phyloP scores from a whole-genome alignment of 306 rosid genomes.

The Lathyrus aphaca region DNA sequence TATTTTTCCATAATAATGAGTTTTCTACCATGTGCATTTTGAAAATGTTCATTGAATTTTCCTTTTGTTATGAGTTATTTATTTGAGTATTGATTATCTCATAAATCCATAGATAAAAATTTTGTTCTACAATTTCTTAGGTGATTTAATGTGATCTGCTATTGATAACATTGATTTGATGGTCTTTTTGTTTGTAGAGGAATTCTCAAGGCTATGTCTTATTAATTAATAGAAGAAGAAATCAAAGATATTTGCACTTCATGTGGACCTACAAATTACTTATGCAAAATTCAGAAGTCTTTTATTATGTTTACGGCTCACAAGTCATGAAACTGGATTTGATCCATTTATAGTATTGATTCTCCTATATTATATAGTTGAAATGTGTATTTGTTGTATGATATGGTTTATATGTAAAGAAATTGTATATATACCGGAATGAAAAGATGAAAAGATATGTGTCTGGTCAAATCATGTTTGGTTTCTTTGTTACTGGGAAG shows the following conservation, averaged over 20 bases:
- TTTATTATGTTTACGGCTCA: slow-evolving; percentile 85
- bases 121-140: neutral
- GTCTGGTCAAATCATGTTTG: no score
- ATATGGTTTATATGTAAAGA: slow-evolving; percentile 31
- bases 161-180: no score
- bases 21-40: slow-evolving; percentile 19
- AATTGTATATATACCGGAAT: slow-evolving; percentile 34
- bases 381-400: slow-evolving; percentile 27
- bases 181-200: slow-evolving; percentile 49
- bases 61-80: slow-evolving; percentile 3
- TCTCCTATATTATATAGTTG: slow-evolving; percentile 30
- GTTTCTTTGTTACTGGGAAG: no score
- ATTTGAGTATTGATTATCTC: neutral
- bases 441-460: slow-evolving; percentile 34
- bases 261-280: slow-evolving; percentile 79
- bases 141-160: no score
- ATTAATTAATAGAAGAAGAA: slow-evolving; percentile 67
- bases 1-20: neutral
- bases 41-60: no score
- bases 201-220: slow-evolving; percentile 46
- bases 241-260: slow-evolving; percentile 73
- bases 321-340: slow-evolving; percentile 55
- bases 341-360: slow-evolving; percentile 39
- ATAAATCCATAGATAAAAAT: neutral
- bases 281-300: slow-evolving; percentile 65